Percentiles rank a stretch among this genome's conserved stretches.
These are phyloP conservation scores for Eucalyptus erythrocorys DNA, from an alignment of 345 rosid species.

Conservation along the genomic window DNA sequence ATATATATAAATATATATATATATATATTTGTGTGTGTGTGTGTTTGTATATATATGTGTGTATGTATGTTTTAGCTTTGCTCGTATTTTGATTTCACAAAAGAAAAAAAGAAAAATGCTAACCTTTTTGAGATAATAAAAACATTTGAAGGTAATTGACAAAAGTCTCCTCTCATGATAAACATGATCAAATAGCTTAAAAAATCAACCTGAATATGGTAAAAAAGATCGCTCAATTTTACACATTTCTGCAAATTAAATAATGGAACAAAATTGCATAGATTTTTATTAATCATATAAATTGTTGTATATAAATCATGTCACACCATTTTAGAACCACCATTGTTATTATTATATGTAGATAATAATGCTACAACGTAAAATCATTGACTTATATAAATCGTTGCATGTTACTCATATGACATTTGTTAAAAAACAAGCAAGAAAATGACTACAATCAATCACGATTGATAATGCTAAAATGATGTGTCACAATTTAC, in stretches of 20 bases:
- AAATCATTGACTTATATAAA: neutral
- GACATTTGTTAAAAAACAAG: neutral
- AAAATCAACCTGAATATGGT: neutral
- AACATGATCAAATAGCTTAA: neutral
- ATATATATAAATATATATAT: too few species aligned
- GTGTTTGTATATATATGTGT: too few species aligned
- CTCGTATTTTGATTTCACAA: neutral
- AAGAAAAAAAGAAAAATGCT: neutral
- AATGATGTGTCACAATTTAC: neutral
- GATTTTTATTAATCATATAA: rapidly evolving
- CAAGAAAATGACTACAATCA: neutral
- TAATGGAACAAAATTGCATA: neutral
- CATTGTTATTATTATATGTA: neutral
- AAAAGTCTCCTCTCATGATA: neutral
- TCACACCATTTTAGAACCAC: neutral
- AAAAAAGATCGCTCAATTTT: neutral
- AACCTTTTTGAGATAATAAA: neutral
- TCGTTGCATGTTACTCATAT: rapidly evolving
- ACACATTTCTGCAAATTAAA: neutral
- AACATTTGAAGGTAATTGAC: neutral
- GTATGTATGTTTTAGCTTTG: neutral
- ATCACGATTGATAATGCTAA: neutral
- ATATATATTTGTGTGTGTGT: too few species aligned
- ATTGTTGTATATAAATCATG: neutral
- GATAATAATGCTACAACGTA: neutral